Base-by-base conservation (phyloP, 1,139 yeast species). In the Saccharomyces hybrid region DNA sequence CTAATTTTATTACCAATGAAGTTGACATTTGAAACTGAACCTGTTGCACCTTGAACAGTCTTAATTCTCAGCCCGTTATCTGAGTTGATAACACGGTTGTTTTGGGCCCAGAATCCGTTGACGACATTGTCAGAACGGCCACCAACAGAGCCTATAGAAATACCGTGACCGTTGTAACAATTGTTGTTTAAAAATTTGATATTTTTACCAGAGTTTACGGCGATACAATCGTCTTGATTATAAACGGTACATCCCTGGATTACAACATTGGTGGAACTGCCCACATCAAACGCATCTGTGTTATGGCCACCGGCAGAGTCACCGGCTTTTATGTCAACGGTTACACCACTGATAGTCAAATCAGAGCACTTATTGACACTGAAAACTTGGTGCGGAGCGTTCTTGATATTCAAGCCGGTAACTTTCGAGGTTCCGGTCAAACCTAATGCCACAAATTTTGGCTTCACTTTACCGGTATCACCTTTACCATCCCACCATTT, bases 401-500 rank as follows among this genome's bases (percentile, higher is more conserved):
- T 59, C 28, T 54, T 53, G 49, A 58, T 48, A 46, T 56, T 58
- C 47, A 59, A 50, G 7, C 51, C 48, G 38, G 49, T 41, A 31
- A 56, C 58, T 2, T 14, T 28, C 1, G 62, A 59, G 24, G 49
- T 38, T 11, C 42, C 52, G 4, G 51, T 51, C 49, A 59, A 24
- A 4, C 47, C 53, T 21, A 57, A 55, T 26, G 47, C 48, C 31
- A 59, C 52, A 51, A 58, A 56, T 31, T 59, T 59, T 48, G 62
- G 62, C 51, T 59, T 59, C 9, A 49, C 54, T 9, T 49, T 51
- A 34, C 60, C 58, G 49, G 50, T 51, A 32, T 59, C 59, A 38
- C 62, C 62, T 50, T 51, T 19, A 48, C 62, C 59, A 48, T 59
- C 60, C 61, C 61, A 59, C 56, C 59, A 58, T 44, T 48, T 50